Evolutionary conservation across 805 yeast genomes (phyloP).

Genomic region (Candida mattraensis): DNA sequence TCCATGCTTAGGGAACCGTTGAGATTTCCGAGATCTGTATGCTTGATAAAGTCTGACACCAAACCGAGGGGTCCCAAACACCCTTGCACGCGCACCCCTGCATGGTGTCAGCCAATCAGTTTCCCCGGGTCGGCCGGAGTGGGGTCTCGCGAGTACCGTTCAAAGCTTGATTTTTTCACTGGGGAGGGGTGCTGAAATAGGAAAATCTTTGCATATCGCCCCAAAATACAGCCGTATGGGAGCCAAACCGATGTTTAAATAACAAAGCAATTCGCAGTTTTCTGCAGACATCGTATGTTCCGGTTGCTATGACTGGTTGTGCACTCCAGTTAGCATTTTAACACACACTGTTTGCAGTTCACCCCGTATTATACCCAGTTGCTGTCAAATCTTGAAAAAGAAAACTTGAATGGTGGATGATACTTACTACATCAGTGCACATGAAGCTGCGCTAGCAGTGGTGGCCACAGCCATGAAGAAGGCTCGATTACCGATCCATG

Average conservation of each 20-base stretch:
- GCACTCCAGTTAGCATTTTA: too few species aligned
- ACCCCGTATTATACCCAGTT: too few species aligned
- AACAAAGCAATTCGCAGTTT: too few species aligned
- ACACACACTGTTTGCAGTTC: too few species aligned
- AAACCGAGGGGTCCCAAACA: conserved; percentile 6
- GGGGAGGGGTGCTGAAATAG: conserved; percentile 7
- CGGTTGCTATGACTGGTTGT: too few species aligned
- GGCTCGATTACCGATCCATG: conserved; percentile 61
- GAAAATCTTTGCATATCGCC: conserved; percentile 3
- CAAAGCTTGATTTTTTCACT: neutral
- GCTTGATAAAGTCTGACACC: neutral
- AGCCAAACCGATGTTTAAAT: neutral
- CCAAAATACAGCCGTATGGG: too few species aligned
- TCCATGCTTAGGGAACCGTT: too few species aligned
- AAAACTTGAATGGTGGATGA: conserved; percentile 49
- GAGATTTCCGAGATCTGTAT: neutral
- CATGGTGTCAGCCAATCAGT: conserved; percentile 7
- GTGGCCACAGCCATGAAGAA: conserved; percentile 87
- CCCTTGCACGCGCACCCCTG: conserved; percentile 5
- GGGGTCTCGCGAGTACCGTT: too few species aligned
- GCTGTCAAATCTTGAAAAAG: too few species aligned
- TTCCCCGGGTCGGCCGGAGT: conserved; percentile 12
- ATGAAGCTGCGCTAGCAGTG: conserved; percentile 80
- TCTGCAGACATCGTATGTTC: too few species aligned
- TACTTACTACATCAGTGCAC: conserved; percentile 64